Base-by-base conservation (phyloP, 768 basidiomycete genomes). In the Pleurotus eryngii region DNA sequence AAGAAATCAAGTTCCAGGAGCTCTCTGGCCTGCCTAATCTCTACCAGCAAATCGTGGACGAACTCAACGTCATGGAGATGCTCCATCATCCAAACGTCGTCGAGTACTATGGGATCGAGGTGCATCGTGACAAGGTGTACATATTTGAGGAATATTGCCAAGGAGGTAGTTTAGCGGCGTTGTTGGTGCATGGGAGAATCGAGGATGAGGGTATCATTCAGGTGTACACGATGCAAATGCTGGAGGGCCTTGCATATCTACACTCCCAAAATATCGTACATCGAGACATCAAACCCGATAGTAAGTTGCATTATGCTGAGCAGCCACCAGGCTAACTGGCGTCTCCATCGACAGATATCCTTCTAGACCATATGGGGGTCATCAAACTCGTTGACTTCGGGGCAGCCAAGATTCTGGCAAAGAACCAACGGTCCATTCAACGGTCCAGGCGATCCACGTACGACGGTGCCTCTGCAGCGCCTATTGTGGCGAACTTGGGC, bases 81-180 rank as follows among this genome's bases (percentile, higher is more conserved):
- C 80, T 98, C 22, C 91, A 92, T 60, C 97, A 99, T 72, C 92
- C 92, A 20, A 98, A 98, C 66, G 90, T 98, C 42, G 97, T 98
- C 51, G 95, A 98, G 72, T 99, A 98, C 70, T 97, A 97, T 66
- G 97, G 97, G 27, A 95, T 99, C 63, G 97, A 99, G 72, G 96
- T 98, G 2, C 96, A 98, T 69, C 89, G 96, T 12, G 96, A 98
- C 75, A 95, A 95, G 73, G 94, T 98, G 15, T 98, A 96, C 74
- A 98, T 98, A 60, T 98, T 98, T 70, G 95, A 98, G 71, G 96
- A 98, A 72, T 99, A 90, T 70, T 99, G 97, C 68, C 90, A 95
- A 65, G 95, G 95, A 39, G 97, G 97, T 6, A 96, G 94, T 70
- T 72, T 99, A 59, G 93, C 90, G 1, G 81, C 90, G 20, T 72